Conservation (phyloP, 805 yeast genomes). For the Yamadazyma ubonensis region DNA sequence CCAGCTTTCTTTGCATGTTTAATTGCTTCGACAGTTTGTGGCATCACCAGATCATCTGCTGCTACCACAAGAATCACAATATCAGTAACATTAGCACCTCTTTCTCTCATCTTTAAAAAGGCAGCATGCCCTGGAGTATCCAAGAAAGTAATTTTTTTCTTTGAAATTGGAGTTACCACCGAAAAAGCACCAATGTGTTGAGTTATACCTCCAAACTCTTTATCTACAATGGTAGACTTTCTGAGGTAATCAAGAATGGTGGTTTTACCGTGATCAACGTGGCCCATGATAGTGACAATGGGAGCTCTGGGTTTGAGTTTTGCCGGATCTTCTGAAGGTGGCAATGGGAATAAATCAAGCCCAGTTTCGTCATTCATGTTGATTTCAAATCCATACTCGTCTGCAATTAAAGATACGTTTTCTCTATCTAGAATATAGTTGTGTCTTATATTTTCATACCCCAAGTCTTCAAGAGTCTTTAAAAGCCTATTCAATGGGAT, state of each 20-base stretch:
- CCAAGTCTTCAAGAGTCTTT: conserved; percentile 58
- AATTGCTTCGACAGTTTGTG: conserved; percentile 94
- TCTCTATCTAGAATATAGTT: conserved; percentile 84
- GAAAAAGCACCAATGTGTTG: conserved; percentile 98
- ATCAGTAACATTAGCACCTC: conserved; percentile 95
- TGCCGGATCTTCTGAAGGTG: conserved; percentile 28
- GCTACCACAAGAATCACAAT: conserved; percentile 91
- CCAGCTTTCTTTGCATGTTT: conserved; percentile 83
- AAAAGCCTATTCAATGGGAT: conserved; percentile 63
- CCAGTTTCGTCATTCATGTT: conserved; percentile 54
- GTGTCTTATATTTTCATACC: conserved; percentile 69
- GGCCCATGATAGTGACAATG: conserved; percentile 97
- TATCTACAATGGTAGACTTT: conserved; percentile 76
- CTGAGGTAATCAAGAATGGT: conserved; percentile 86
- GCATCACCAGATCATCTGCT: conserved; percentile 97
- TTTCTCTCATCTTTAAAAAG: conserved; percentile 89
- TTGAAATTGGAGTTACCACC: conserved; percentile 72
- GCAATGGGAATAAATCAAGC: conserved; percentile 55
- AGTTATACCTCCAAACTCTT: conserved; percentile 95
- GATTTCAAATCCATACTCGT: conserved; percentile 78
- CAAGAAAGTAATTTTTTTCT: conserved; percentile 78
- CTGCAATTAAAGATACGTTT: conserved; percentile 82
- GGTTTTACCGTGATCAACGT: conserved; percentile 98
- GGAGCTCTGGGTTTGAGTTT: conserved; percentile 75
- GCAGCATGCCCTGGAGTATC: conserved; percentile 99